Evolutionary conservation across 2,329 filamentous ascomycete genomes (phyloP).

Genomic region (Colletotrichum karsti): DNA sequence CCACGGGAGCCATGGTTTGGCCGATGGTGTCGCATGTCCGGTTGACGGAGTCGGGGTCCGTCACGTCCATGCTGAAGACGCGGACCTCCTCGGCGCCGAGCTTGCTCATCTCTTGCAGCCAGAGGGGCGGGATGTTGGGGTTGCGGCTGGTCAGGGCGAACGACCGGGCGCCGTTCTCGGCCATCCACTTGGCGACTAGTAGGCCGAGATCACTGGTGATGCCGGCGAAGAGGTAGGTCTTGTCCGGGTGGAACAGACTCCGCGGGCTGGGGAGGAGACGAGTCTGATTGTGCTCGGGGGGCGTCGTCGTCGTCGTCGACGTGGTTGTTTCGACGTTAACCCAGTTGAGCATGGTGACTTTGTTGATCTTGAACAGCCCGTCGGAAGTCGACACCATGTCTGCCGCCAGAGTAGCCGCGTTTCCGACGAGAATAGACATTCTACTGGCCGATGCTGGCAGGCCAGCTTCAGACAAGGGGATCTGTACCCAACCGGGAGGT

Average conservation of each 20-base stretch:
- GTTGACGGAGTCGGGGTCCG: background rate
- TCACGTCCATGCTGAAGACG: background rate
- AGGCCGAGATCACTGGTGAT: slow-evolving; percentile 40
- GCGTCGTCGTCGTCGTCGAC: too few relatives aligned
- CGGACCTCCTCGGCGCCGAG: background rate
- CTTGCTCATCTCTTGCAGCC: background rate
- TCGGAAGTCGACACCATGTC: too few relatives aligned
- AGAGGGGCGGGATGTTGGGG: slow-evolving; percentile 35
- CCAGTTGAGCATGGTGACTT: too few relatives aligned
- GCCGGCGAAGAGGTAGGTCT: slow-evolving; percentile 42
- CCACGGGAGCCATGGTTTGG: slow-evolving; percentile 40
- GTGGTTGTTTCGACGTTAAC: too few relatives aligned
- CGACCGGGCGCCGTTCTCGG: slow-evolving; percentile 39
- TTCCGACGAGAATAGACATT: too few relatives aligned
- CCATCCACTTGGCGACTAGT: slow-evolving; percentile 46
- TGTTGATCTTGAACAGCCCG: too few relatives aligned
- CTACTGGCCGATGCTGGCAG: too few relatives aligned
- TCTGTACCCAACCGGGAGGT: too few relatives aligned
- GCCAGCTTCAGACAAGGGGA: too few relatives aligned
- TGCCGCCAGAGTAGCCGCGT: too few relatives aligned
- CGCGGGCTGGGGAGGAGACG: background rate
- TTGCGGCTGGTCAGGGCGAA: slow-evolving; percentile 45
- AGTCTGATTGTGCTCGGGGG: too few relatives aligned
- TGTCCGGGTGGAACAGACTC: slow-evolving; percentile 30
- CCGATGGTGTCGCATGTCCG: background rate